Evolutionary conservation across 129 eudicot genomes (phyloP).

Genomic region (Lactuca sativa): DNA sequence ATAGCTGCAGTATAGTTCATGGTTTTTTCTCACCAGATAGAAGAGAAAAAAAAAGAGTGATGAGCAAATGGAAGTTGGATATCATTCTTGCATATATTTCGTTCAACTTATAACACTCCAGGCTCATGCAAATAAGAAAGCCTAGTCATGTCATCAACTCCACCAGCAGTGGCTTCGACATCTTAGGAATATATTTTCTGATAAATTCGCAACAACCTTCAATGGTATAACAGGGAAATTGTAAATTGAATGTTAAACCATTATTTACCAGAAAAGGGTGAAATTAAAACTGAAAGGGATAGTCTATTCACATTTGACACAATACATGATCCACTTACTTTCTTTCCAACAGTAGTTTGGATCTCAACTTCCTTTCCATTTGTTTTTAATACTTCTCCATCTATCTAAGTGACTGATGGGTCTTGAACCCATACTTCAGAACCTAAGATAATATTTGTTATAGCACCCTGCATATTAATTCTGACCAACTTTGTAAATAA

Average conservation of each 20-base stretch:
- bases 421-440: slow-evolving; percentile 93
- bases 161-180: slow-evolving; percentile 72
- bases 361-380: slow-evolving; percentile 71
- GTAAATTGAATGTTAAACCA: slow-evolving; percentile 22
- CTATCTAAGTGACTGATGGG: slow-evolving; percentile 75
- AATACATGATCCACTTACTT: slow-evolving; percentile 49
- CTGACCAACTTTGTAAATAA: too few relatives aligned
- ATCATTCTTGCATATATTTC: too few relatives aligned
- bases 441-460: slow-evolving; percentile 75
- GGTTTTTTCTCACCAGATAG: too few relatives aligned
- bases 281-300: background rate
- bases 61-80: too few relatives aligned
- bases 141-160: slow-evolving; percentile 96
- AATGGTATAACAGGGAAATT: too few relatives aligned
- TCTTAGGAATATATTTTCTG: slow-evolving; percentile 70
- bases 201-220: slow-evolving; percentile 56
- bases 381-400: slow-evolving; percentile 72
- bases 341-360: slow-evolving; percentile 60
- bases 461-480: slow-evolving; percentile 67
- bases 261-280: background rate
- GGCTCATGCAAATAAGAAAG: slow-evolving; percentile 86
- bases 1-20: slow-evolving; percentile 28
- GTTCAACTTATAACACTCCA: too few relatives aligned
- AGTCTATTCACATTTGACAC: too few relatives aligned
- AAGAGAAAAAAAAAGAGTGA: too few relatives aligned